Evolutionary conservation across 2,329 filamentous ascomycete genomes (phyloP).

Genomic region (Xylariaceae sp.): DNA sequence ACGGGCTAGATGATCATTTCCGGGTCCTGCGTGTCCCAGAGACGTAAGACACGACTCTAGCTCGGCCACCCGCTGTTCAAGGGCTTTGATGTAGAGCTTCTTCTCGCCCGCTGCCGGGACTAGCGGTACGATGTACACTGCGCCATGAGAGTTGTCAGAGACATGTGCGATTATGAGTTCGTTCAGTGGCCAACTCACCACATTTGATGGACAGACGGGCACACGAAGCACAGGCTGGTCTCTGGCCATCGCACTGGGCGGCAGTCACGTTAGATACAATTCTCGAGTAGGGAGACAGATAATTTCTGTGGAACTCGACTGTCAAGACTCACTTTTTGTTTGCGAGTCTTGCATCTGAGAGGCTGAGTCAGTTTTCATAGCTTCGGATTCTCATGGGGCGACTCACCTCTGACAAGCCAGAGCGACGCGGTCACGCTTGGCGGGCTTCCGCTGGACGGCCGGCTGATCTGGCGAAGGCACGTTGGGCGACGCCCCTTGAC

Average conservation of each 20-base stretch:
- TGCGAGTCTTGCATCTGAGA: constrained; percentile 24
- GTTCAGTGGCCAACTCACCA: constrained; percentile 12
- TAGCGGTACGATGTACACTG: constrained; percentile 27
- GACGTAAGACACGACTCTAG: constrained; percentile 23
- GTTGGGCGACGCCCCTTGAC: constrained; percentile 12
- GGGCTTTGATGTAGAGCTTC: constrained; percentile 25
- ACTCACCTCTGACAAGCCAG: constrained; percentile 21
- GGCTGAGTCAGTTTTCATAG: no score
- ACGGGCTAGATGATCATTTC: constrained; percentile 19
- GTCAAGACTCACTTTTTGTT: constrained; percentile 21
- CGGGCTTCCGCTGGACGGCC: constrained; percentile 18
- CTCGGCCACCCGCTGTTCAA: constrained; percentile 25
- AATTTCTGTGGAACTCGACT: background rate
- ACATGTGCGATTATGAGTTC: background rate
- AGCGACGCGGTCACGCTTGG: constrained; percentile 26
- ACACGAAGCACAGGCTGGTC: constrained; percentile 25
- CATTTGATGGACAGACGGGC: constrained; percentile 25
- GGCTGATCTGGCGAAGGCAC: constrained; percentile 13
- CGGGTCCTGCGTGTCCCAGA: constrained; percentile 17
- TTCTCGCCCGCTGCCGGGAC: constrained; percentile 28
- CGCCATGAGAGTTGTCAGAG: background rate
- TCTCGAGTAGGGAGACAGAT: background rate
- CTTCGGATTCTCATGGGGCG: background rate
- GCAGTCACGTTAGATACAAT: background rate
- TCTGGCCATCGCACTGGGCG: constrained; percentile 24